phyloP scores from a whole-genome alignment of 2,329 filamentous ascomycete species.

The Trichophyton verrucosum region DNA sequence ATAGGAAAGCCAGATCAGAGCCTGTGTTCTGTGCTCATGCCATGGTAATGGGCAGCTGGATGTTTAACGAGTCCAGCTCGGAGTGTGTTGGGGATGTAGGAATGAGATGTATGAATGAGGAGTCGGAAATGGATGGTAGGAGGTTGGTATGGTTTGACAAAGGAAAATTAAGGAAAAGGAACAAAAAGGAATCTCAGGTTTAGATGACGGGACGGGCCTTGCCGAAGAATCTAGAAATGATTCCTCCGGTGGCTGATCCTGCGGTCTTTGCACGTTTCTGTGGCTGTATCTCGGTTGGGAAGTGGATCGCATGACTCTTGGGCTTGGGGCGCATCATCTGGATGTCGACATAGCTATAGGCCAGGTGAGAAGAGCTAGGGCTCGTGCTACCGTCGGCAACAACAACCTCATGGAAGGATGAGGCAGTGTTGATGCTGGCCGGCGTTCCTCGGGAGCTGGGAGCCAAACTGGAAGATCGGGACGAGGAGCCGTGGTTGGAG shows the following conservation, averaged over 20 bases:
- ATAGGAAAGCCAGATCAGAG: not conserved
- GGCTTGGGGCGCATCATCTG: constrained; percentile 18
- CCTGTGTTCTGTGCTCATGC: not conserved
- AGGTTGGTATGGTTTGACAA: not conserved
- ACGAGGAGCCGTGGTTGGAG: constrained; percentile 26
- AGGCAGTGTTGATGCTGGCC: constrained; percentile 30
- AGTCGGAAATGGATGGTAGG: not conserved
- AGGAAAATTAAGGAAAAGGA: not conserved
- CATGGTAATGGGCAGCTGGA: not conserved
- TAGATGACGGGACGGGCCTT: constrained; percentile 22
- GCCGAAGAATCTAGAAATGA: constrained; percentile 33
- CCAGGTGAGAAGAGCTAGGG: constrained; percentile 24
- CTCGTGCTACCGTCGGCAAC: constrained; percentile 25
- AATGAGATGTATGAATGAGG: not conserved
- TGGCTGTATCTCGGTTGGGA: constrained; percentile 22
- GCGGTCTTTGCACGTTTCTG: constrained; percentile 31
- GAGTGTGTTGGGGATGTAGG: not conserved
- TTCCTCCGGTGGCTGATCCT: constrained; percentile 21
- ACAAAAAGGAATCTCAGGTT: not conserved
- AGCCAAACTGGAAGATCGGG: constrained; percentile 33
- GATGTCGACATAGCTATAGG: constrained; percentile 22
- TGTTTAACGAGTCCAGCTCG: constrained; percentile 1
- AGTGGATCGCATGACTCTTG: constrained; percentile 21
- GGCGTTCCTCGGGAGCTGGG: constrained; percentile 32
- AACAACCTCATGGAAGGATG: constrained; percentile 23